Percentiles rank a stretch among this genome's conserved stretches.
Evolutionary conservation across 192 early-diverging fungal genomes (phyloP).

Genomic region (Podila verticillata): DNA sequence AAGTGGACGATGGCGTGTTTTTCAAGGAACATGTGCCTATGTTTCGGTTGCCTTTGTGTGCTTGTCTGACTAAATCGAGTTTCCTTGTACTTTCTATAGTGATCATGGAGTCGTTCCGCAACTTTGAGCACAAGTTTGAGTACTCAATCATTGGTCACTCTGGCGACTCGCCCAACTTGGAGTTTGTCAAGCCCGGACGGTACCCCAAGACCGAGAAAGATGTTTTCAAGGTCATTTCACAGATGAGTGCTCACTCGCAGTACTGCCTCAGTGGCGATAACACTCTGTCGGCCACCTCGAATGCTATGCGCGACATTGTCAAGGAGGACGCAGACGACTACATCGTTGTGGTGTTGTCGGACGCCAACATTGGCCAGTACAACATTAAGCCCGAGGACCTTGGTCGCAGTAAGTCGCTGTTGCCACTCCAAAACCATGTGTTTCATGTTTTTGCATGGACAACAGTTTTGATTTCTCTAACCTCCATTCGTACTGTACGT

Average conservation of each 20-base stretch:
- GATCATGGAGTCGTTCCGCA: slow-evolving; percentile 80
- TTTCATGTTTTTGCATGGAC: not conserved
- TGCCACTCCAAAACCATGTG: too few relatives aligned
- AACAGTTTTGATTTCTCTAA: not conserved
- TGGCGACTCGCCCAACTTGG: slow-evolving; percentile 77
- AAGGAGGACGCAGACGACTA: slow-evolving; percentile 83
- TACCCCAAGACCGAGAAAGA: slow-evolving; percentile 86
- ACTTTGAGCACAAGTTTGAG: slow-evolving; percentile 81
- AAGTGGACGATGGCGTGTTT: slow-evolving; percentile 8
- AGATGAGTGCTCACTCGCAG: slow-evolving; percentile 82
- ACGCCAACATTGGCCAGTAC: slow-evolving; percentile 84
- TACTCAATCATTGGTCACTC: slow-evolving; percentile 84
- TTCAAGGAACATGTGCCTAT: not conserved
- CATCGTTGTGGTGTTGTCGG: slow-evolving; percentile 80
- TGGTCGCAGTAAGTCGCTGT: slow-evolving; percentile 59
- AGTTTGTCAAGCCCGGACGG: slow-evolving; percentile 74
- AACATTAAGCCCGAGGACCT: slow-evolving; percentile 78
- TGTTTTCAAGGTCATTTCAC: slow-evolving; percentile 69
- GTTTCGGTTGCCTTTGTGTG: too few relatives aligned
- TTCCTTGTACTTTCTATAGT: slow-evolving; percentile 26
- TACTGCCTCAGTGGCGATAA: slow-evolving; percentile 86
- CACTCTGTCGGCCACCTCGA: slow-evolving; percentile 71
- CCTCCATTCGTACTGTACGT: not conserved
- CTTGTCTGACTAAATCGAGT: not conserved
- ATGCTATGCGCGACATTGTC: slow-evolving; percentile 73